Conservation (phyloP, 345 rosid species). For the Bruguiera gymnorhiza region DNA sequence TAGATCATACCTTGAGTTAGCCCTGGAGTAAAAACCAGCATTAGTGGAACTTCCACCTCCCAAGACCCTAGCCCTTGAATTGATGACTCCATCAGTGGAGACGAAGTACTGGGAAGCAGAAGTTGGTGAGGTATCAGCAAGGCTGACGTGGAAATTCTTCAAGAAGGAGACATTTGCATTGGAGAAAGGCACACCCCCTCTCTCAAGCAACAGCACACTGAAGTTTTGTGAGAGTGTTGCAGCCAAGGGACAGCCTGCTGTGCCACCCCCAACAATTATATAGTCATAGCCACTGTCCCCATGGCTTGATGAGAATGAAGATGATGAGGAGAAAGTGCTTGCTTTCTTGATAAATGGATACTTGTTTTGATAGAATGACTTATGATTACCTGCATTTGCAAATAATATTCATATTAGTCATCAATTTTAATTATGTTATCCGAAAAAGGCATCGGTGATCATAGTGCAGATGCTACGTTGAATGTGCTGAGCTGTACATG, state of each 20-base stretch:
- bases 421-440: not conserved
- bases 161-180: constrained; percentile 86
- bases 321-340: constrained; percentile 65
- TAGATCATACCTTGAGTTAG: constrained; percentile 51
- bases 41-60: constrained; percentile 93
- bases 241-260: constrained; percentile 96
- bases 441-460: not conserved
- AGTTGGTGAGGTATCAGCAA: constrained; percentile 70
- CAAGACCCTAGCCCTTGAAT: constrained; percentile 82
- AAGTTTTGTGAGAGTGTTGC: constrained; percentile 79
- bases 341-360: constrained; percentile 78
- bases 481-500: not conserved
- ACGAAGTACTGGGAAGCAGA: constrained; percentile 83
- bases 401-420: not conserved
- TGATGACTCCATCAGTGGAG: constrained; percentile 90
- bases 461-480: too few species aligned
- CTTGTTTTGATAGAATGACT: constrained; percentile 3
- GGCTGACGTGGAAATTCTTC: constrained; percentile 66
- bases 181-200: constrained; percentile 94
- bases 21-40: constrained; percentile 94
- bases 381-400: constrained; percentile 13
- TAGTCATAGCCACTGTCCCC: constrained; percentile 58
- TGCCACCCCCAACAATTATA: constrained; percentile 90
- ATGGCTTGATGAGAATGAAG: constrained; percentile 51
- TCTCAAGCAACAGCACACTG: constrained; percentile 76